These are phyloP conservation scores for Kwoniella europaea DNA, from an alignment of 768 basidiomycete species.

Conservation along the genomic window DNA sequence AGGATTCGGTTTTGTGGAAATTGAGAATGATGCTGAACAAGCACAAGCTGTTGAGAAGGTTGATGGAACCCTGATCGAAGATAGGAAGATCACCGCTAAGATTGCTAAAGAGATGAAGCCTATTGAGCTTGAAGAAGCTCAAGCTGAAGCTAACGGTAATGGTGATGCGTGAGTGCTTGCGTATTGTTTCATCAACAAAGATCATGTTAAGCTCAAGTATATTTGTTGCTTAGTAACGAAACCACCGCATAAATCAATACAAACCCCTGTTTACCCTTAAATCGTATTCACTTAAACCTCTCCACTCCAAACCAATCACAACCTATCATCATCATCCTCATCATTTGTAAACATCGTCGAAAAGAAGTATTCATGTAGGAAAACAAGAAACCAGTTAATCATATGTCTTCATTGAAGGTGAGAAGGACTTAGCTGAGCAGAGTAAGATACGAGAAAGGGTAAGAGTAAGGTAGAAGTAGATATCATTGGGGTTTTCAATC, in stretches of 20 bases:
- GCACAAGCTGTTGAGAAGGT: conserved; percentile 84
- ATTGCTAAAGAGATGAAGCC: conserved; percentile 81
- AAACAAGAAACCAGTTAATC: neutral
- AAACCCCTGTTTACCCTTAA: neutral
- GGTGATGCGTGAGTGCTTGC: conserved; percentile 15
- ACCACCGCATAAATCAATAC: neutral
- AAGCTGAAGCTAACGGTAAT: conserved; percentile 21
- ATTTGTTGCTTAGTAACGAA: neutral
- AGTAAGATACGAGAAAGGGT: neutral
- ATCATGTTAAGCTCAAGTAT: neutral
- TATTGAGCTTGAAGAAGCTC: conserved; percentile 55
- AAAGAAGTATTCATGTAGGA: neutral
- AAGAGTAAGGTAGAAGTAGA: neutral
- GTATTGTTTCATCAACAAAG: too few species aligned
- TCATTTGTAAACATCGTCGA: neutral
- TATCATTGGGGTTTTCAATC: neutral
- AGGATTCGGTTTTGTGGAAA: conserved; percentile 98
- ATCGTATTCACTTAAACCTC: too few species aligned
- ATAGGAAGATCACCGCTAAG: conserved; percentile 87
- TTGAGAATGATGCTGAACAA: conserved; percentile 85
- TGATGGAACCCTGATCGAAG: conserved; percentile 84
- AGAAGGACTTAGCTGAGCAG: neutral
- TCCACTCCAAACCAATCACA: neutral
- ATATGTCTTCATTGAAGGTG: neutral
- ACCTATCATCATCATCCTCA: neutral